Evolutionary conservation across 1,284 basidiomycete genomes (phyloP).

Genomic region (Ganoderma lucidum): DNA sequence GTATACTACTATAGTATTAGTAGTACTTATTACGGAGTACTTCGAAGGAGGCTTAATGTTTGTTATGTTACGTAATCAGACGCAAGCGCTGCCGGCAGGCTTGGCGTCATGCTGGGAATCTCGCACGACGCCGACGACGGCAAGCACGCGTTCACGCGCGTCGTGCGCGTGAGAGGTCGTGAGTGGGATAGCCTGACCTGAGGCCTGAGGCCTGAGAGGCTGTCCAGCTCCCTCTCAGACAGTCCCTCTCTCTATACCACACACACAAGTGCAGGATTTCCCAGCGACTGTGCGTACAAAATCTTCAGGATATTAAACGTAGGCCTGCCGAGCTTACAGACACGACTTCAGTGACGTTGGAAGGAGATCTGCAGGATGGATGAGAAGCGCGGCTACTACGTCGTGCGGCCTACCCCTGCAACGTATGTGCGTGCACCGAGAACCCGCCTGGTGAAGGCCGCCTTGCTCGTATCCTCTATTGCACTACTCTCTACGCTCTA

Average conservation of each 20-base stretch:
- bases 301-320: not conserved
- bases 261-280: not conserved
- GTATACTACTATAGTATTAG: no score
- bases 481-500: conserved; percentile 31
- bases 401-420: not conserved
- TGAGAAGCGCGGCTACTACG: conserved; percentile 11
- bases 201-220: not conserved
- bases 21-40: no score
- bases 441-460: conserved; percentile 28
- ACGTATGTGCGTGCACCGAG: conserved; percentile 5
- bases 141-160: conserved; percentile 1
- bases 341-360: not conserved
- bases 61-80: not conserved
- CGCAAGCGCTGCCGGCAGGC: not conserved
- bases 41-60: not conserved
- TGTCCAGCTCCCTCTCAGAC: not conserved
- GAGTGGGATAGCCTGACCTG: not conserved
- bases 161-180: not conserved
- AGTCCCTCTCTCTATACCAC: not conserved
- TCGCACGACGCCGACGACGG: conserved; percentile 1
- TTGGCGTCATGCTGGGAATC: not conserved
- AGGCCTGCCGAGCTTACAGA: not conserved
- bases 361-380: conserved; percentile 10
- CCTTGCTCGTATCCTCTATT: conserved; percentile 28
- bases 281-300: not conserved